These are phyloP conservation scores for Plicaturopsis crispa DNA, from an alignment of 768 basidiomycete species.

Conservation along the genomic window DNA sequence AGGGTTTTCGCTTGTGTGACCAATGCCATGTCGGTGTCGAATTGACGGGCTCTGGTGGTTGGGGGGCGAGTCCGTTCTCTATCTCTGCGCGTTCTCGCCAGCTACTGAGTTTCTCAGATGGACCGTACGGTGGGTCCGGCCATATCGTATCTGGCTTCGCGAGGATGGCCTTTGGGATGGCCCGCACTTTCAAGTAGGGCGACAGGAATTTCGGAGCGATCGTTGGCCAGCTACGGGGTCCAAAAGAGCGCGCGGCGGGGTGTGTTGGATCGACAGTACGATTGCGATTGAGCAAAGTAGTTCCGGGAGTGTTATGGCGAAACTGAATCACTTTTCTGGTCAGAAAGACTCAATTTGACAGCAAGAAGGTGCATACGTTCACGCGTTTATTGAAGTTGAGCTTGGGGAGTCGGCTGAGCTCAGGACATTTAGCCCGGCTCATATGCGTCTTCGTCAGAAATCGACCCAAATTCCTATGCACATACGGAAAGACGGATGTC, in stretches of 20 bases:
- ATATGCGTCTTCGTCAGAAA: too few species aligned
- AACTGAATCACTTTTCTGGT: slow-evolving; percentile 21
- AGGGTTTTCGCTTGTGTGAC: slow-evolving; percentile 8
- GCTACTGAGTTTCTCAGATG: slow-evolving; percentile 14
- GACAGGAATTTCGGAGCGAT: slow-evolving; percentile 4
- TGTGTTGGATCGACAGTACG: slow-evolving; percentile 11
- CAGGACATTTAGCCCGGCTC: slow-evolving; percentile 13
- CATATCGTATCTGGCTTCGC: slow-evolving; percentile 12
- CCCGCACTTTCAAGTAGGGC: slow-evolving; percentile 16
- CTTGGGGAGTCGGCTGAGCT: slow-evolving; percentile 27
- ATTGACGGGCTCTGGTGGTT: too few species aligned
- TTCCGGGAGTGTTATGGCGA: slow-evolving; percentile 33
- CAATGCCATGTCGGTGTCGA: slow-evolving; percentile 1
- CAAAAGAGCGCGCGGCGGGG: slow-evolving; percentile 8
- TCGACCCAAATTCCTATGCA: too few species aligned
- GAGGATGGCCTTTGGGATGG: slow-evolving; percentile 24
- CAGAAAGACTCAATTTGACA: neutral
- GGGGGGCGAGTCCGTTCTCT: slow-evolving; percentile 4
- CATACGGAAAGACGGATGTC: too few species aligned
- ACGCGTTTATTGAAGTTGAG: slow-evolving; percentile 23
- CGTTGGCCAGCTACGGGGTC: too few species aligned
- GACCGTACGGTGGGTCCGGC: slow-evolving; percentile 14
- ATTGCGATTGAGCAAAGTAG: slow-evolving; percentile 2
- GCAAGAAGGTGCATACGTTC: slow-evolving; percentile 19
- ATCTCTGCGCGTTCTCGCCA: slow-evolving; percentile 8